Evolutionary conservation across 306 rosid species (phyloP).

Genomic region (Sechiopsis laciniata): DNA sequence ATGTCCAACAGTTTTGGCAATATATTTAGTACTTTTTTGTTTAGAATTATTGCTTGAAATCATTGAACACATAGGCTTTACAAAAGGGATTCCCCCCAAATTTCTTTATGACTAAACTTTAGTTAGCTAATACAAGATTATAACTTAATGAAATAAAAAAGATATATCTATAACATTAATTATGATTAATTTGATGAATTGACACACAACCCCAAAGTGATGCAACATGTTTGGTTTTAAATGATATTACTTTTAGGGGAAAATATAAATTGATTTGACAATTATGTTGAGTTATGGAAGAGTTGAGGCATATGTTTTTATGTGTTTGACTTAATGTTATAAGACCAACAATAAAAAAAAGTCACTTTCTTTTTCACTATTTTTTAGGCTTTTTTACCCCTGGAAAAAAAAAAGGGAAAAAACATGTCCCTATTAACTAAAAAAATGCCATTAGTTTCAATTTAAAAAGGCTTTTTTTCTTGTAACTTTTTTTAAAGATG

Average conservation of each 20-base stretch:
- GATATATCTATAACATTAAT: no score
- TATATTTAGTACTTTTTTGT: no score
- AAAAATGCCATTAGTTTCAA: not conserved
- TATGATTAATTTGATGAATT: no score
- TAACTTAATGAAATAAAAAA: no score
- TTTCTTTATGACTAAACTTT: no score
- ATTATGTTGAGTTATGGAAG: constrained; percentile 4
- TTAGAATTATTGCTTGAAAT: no score
- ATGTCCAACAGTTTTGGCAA: no score
- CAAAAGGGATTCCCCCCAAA: no score
- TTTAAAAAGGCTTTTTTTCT: not conserved
- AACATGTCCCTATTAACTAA: not conserved
- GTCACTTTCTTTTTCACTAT: constrained; percentile 6
- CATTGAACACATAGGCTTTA: no score
- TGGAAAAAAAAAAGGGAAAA: not conserved
- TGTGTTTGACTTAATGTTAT: constrained; percentile 19
- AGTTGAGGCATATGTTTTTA: constrained; percentile 4
- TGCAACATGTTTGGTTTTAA: not conserved
- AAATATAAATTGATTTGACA: not conserved
- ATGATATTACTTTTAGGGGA: not conserved
- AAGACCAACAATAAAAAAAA: not conserved
- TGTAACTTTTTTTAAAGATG: not conserved
- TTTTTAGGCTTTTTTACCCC: constrained; percentile 16
- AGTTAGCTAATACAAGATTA: no score
- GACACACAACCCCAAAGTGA: no score